These are phyloP conservation scores for Fonsecaea erecta DNA, from an alignment of 2,329 filamentous ascomycete genomes.

Conservation along the genomic window DNA sequence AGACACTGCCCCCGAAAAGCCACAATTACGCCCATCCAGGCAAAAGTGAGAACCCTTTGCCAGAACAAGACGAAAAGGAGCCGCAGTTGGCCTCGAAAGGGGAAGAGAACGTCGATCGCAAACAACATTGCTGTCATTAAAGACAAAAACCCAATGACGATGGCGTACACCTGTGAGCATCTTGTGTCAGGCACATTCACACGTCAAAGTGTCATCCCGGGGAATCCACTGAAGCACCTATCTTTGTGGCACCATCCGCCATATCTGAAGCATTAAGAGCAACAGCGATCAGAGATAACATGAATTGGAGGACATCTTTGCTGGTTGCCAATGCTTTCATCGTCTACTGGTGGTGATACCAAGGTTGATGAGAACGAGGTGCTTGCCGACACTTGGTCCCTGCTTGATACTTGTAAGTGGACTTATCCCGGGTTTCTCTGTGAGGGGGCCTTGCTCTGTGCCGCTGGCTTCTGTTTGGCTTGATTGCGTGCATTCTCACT, in stretches of 20 bases:
- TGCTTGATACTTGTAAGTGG: too few species aligned
- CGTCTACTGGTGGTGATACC: too few species aligned
- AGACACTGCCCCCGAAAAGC: slow-evolving; percentile 6
- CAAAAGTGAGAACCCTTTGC: slow-evolving; percentile 17
- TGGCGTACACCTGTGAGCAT: slow-evolving; percentile 8
- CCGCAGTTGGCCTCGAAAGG: slow-evolving; percentile 10
- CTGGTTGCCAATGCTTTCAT: too few species aligned
- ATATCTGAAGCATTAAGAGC: slow-evolving; percentile 18
- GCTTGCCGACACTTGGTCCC: too few species aligned
- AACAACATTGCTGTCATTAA: slow-evolving; percentile 8
- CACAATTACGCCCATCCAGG: slow-evolving; percentile 12
- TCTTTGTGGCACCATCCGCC: background rate
- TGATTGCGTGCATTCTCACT: too few species aligned
- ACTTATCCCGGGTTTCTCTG: too few species aligned
- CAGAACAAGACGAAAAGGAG: slow-evolving; percentile 13
- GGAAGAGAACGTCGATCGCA: slow-evolving; percentile 9
- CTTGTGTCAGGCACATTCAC: background rate
- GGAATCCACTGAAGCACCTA: slow-evolving; percentile 8
- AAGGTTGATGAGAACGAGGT: too few species aligned
- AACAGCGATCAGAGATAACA: slow-evolving; percentile 6
- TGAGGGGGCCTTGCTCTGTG: too few species aligned
- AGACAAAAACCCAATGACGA: slow-evolving; percentile 7
- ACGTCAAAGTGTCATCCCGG: background rate
- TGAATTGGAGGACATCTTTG: slow-evolving; percentile 7
- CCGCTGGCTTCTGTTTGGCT: too few species aligned